Evolutionary conservation across 202 grass and related monocot genomes (phyloP).

Genomic region (Bolboschoenoplectus hybrid): DNA sequence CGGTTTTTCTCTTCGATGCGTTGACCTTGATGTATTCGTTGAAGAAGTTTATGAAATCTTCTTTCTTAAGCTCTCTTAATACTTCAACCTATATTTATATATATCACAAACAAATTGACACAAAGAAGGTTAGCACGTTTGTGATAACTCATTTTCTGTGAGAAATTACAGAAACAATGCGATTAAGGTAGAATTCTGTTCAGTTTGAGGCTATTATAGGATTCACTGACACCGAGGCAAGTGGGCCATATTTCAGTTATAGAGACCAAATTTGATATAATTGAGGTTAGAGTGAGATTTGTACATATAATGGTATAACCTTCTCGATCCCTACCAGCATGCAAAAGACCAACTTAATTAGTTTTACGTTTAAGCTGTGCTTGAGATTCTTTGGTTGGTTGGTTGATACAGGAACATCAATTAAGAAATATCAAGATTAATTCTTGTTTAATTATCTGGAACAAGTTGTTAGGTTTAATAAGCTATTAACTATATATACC

Average conservation of each 20-base stretch:
- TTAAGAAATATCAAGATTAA: not conserved
- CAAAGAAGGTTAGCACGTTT: not conserved
- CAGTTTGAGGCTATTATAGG: not conserved
- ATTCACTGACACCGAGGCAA: not conserved
- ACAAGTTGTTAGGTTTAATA: not conserved
- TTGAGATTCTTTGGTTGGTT: not conserved
- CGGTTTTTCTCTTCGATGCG: constrained; percentile 58
- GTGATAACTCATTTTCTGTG: not conserved
- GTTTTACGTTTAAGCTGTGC: not conserved
- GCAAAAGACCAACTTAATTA: not conserved
- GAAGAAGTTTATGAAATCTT: constrained; percentile 80
- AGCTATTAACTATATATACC: not conserved
- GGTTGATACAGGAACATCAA: not conserved
- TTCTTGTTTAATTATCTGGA: not conserved
- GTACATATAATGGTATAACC: not conserved
- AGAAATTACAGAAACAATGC: not conserved
- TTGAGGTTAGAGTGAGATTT: not conserved
- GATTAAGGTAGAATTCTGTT: not conserved
- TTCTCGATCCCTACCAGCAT: not conserved
- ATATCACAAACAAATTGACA: not conserved
- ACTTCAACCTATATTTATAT: constrained; percentile 55
- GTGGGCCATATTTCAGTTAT: not conserved
- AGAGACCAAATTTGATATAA: not conserved
- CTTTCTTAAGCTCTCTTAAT: constrained; percentile 73
- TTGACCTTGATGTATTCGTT: constrained; percentile 65